Evolutionary conservation across 176 grass and related monocot species (phyloP), one percentile per base, ranked within the genome.

Genomic region (Carex cristatella): DNA sequence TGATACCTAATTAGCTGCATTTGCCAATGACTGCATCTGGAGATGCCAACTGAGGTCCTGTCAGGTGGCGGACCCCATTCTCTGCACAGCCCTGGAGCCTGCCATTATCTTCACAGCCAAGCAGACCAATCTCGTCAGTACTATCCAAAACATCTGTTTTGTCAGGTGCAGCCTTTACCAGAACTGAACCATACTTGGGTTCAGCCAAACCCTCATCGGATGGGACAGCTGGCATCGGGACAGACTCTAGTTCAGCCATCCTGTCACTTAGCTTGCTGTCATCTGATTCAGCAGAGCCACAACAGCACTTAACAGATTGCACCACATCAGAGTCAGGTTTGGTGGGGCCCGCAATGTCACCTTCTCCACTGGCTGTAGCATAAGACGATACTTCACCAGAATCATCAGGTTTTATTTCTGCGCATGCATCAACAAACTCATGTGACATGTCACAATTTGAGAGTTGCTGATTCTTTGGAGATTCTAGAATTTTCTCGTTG

Each of bases 381-480:
- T 86, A 73, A 58, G 74, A 55, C 55, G 19, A 56, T 13, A 38
- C 27, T 62, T 88, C 60, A 86, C 61, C 58, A 40, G 12, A 28
- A 87, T 84, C 60, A 83, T 79, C 74, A 15, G 27, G 58, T 72
- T 81, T 71, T 68, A 66, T 58, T 54, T 86, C 49, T 54, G 61
- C 15, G 32, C 42, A 54, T 11, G 80, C 18, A 57, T 81, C 84
- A 63, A 84, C 11, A 77, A 78, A 86, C 59, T 85, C 61, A 76
- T 55, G 61, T 12, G 28, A 86, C 85, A 87, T 65, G 61, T 86
- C 88, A 85, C 57, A 72, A 9, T 71, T 51, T 71, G 86, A 85
- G 73, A 82, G 35, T 65, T 40, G 3, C 58, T 44, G 62, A 33
- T 83, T 32, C 61, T 69, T 67, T 8, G 38, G 16, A 83, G 40